Percentiles rank a stretch among this genome's conserved stretches.
These are phyloP conservation scores for Lactarius psammicola DNA, from an alignment of 768 basidiomycete species.

Conservation along the genomic window DNA sequence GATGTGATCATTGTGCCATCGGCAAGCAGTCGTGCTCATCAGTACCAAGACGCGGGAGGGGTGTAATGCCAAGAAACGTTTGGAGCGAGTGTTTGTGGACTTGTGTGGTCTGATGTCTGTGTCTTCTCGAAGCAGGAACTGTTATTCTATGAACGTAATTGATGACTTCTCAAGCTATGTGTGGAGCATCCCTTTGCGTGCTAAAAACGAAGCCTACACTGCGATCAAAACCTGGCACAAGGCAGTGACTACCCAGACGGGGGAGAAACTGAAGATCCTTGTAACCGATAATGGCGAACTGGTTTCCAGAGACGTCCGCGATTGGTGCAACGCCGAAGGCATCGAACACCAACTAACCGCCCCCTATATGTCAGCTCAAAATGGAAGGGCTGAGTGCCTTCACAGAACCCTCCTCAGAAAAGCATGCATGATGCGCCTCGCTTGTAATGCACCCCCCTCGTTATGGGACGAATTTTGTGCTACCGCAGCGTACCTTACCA, in stretches of 20 bases:
- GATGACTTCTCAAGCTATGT: background rate
- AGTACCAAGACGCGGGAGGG: too few relatives aligned
- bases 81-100: background rate
- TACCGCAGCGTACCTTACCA: too few relatives aligned
- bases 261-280: too few relatives aligned
- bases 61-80: too few relatives aligned
- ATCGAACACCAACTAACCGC: too few relatives aligned
- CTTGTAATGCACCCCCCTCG: background rate
- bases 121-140: background rate
- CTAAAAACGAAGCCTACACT: background rate
- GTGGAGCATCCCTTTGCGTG: background rate
- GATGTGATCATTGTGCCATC: too few relatives aligned
- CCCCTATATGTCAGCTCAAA: constrained; percentile 4
- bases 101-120: background rate
- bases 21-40: too few relatives aligned
- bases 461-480: constrained; percentile 8
- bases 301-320: too few relatives aligned
- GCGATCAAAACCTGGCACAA: background rate
- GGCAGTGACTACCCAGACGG: too few relatives aligned
- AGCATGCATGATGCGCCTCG: constrained; percentile 1
- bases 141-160: too few relatives aligned
- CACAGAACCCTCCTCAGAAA: too few relatives aligned
- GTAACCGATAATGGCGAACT: too few relatives aligned
- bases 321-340: background rate
- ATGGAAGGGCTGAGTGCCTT: constrained; percentile 4